Evolutionary conservation across 2,329 filamentous ascomycete genomes (phyloP), one percentile per base, ranked within the genome.

Genomic region (Mycosphaerella sp.): DNA sequence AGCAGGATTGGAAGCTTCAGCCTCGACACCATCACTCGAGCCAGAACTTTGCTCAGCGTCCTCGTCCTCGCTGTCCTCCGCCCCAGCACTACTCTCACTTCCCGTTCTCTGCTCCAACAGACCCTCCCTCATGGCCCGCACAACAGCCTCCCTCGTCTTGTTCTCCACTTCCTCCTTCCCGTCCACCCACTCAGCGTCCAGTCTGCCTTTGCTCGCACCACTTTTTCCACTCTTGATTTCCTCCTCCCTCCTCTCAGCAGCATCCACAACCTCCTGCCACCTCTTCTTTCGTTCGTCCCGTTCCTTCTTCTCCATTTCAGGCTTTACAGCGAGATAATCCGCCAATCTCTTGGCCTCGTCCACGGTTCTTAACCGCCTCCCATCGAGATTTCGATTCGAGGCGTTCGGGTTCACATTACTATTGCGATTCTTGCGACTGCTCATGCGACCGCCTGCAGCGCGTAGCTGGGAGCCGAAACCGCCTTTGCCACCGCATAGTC

Each of bases 391-490:
- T 57, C 93, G 83, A 66, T 88, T 95, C 2, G 90, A 96, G 18
- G 84, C 90, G 64, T 94, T 91, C 8, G 57, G 52, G 55, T 89
- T 84, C 34, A 95, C 89, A 13, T 62, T 58, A 47, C 82, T 84
- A 62, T 87, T 82, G 8, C 85, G 85, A 77, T 91, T 93, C 75
- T 94, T 94, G 61, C 84, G 82, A n/a, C 87, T 91, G 2, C 89
- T 95, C 93, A 98, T 98, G 73, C 94, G 91, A 36, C 94, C 93
- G 66, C 94, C 93, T 2, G 93, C 93, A 0, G 94, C 93, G 66
- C 94, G 88, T 34, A 98, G 82, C 70, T 98, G 94, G 1, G 91
- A 97, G 48, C 93, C 93, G 68, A 98, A 98, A 64, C 93, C 93
- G 70, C 93, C 93, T 68, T 98, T 98, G 67, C 94, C 94, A 73